phyloP scores from a whole-genome alignment of 2,329 filamentous ascomycete genomes.

The Ilyonectria mors-panacis region DNA sequence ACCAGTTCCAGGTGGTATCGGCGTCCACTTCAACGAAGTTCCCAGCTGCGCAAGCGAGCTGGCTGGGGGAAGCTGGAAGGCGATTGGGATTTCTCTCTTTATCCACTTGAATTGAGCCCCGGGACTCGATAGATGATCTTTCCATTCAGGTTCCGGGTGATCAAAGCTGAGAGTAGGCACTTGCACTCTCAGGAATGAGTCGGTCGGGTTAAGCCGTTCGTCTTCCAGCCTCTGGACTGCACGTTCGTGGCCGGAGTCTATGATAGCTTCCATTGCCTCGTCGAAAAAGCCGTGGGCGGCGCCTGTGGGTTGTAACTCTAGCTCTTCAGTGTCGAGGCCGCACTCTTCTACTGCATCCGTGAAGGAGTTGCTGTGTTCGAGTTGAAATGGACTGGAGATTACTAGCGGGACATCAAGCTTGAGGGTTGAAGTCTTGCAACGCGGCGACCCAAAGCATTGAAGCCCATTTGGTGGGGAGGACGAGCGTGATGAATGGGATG shows the following conservation, averaged over 20 bases:
- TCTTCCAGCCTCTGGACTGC: constrained; percentile 40
- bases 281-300: constrained; percentile 38
- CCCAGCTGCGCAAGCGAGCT: constrained; percentile 26
- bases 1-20: constrained; percentile 30
- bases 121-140: constrained; percentile 26
- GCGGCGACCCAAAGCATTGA: constrained; percentile 6
- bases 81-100: not conserved
- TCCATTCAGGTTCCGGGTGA: constrained; percentile 45
- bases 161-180: constrained; percentile 50
- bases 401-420: constrained; percentile 46
- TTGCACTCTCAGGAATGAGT: constrained; percentile 47
- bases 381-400: constrained; percentile 31
- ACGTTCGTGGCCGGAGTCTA: constrained; percentile 34
- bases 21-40: constrained; percentile 46
- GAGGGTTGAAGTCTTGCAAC: constrained; percentile 18
- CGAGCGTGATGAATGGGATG: constrained; percentile 29
- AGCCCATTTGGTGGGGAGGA: constrained; percentile 27
- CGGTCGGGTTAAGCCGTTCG: constrained; percentile 48
- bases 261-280: constrained; percentile 42
- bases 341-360: not conserved
- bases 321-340: not conserved
- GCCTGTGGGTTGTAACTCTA: not conserved
- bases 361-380: not conserved
- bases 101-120: constrained; percentile 49
- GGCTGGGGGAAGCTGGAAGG: constrained; percentile 21